Evolutionary conservation across 441 rosid genomes (phyloP).

Genomic region (Euphorbia neoarborescens): DNA sequence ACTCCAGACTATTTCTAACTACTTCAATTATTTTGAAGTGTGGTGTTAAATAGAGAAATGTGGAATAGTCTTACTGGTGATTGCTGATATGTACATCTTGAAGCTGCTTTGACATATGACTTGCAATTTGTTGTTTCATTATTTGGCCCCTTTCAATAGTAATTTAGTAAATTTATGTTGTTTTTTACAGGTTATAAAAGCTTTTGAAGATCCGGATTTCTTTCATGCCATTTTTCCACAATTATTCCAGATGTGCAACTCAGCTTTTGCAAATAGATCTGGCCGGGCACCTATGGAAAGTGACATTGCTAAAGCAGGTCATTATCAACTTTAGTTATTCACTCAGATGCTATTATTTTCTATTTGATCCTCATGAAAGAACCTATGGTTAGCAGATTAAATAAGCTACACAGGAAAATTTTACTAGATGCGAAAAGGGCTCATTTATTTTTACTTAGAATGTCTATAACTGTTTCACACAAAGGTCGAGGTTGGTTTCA

Average conservation of each 20-base stretch:
- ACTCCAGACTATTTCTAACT: too few species aligned
- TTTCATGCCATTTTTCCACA: slow-evolving; percentile 59
- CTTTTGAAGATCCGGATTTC: slow-evolving; percentile 67
- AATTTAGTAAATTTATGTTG: slow-evolving; percentile 7
- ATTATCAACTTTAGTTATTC: slow-evolving; percentile 16
- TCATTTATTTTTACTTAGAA: background rate
- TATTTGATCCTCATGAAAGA: background rate
- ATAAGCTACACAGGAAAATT: background rate
- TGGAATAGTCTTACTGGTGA: background rate
- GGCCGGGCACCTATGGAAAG: slow-evolving; percentile 33
- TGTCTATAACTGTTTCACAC: background rate
- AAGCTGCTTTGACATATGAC: background rate
- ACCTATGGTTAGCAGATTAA: background rate
- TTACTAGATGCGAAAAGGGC: background rate
- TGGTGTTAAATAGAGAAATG: background rate
- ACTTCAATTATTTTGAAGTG: too few species aligned
- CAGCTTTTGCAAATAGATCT: slow-evolving; percentile 36
- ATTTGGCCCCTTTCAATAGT: background rate
- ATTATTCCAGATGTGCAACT: slow-evolving; percentile 55
- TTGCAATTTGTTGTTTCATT: background rate
- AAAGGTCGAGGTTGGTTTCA: background rate
- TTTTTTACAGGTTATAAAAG: slow-evolving; percentile 64
- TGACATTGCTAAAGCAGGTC: slow-evolving; percentile 64
- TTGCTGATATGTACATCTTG: slow-evolving; percentile 6
- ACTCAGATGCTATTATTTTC: slow-evolving; percentile 11